Percentiles rank a stretch among this genome's conserved stretches.
Evolutionary conservation across 208 protist genomes (phyloP).

Genomic region (Angomonas ambiguus): DNA sequence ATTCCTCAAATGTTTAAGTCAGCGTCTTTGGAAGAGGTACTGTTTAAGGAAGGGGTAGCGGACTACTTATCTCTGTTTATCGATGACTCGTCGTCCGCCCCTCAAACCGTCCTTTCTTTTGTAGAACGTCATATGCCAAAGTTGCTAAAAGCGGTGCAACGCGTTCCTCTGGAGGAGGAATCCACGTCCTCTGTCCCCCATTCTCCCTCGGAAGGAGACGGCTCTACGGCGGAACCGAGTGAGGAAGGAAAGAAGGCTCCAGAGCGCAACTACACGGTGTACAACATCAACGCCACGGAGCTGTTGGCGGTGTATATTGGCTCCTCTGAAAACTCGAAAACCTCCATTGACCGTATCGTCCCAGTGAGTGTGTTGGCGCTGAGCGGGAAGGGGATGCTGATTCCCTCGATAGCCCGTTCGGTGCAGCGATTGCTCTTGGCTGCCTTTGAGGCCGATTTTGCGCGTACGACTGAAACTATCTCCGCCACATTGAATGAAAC

Average conservation of each 20-base stretch:
- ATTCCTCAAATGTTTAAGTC: constrained; percentile 14
- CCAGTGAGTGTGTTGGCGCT: constrained; percentile 16
- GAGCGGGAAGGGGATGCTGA: constrained; percentile 7
- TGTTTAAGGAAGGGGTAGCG: constrained; percentile 19
- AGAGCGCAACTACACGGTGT: background rate
- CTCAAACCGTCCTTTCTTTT: constrained; percentile 20
- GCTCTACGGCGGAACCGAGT: background rate
- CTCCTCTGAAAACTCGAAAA: background rate
- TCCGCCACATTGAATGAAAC: constrained; percentile 26
- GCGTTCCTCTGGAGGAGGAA: background rate
- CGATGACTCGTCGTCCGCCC: constrained; percentile 4
- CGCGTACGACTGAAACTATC: constrained; percentile 39
- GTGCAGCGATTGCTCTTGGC: constrained; percentile 57
- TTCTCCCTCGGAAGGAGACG: background rate
- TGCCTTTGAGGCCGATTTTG: constrained; percentile 57
- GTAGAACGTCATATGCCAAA: constrained; percentile 24
- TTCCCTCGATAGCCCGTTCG: constrained; percentile 25
- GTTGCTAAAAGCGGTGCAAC: constrained; percentile 17
- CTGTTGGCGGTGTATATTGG: constrained; percentile 31
- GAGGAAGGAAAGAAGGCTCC: background rate
- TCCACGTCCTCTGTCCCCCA: background rate
- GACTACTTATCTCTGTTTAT: constrained; percentile 20
- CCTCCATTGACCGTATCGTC: constrained; percentile 18
- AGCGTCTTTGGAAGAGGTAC: constrained; percentile 19
- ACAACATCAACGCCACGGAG: constrained; percentile 19